Percentiles rank a stretch among this genome's conserved stretches.
Evolutionary conservation across 176 grass and related monocot genomes (phyloP).

Genomic region (Saccharum officinarum): DNA sequence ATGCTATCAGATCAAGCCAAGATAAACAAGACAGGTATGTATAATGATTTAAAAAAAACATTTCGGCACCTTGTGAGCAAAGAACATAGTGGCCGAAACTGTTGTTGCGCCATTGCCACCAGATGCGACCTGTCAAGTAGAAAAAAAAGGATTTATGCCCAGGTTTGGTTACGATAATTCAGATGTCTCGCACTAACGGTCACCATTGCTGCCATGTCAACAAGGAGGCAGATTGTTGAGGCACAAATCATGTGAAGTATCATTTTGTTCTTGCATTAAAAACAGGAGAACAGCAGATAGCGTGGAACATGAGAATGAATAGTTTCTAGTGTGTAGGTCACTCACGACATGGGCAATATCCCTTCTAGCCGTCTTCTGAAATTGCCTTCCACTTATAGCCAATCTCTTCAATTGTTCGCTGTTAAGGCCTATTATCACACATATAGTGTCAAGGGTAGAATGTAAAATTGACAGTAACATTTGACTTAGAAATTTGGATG

Average conservation of each 20-base stretch:
- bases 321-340: constrained; percentile 9
- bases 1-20: background rate
- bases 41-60: background rate
- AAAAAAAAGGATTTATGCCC: background rate
- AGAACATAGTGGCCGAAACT: constrained; percentile 95
- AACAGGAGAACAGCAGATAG: background rate
- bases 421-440: constrained; percentile 45
- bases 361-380: constrained; percentile 84
- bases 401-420: constrained; percentile 71
- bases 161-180: background rate
- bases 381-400: constrained; percentile 72
- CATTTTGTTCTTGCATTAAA: background rate
- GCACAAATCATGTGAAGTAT: background rate
- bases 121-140: constrained; percentile 54
- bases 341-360: constrained; percentile 92
- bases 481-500: background rate
- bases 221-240: background rate
- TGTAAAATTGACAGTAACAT: background rate
- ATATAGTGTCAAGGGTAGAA: background rate
- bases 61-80: constrained; percentile 70
- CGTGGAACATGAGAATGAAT: background rate
- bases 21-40: background rate
- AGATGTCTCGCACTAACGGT: too few species aligned
- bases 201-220: background rate
- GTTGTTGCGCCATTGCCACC: constrained; percentile 87